phyloP scores from a whole-genome alignment of 2,329 filamentous ascomycete genomes.

The Verticillium nonalfalfae region DNA sequence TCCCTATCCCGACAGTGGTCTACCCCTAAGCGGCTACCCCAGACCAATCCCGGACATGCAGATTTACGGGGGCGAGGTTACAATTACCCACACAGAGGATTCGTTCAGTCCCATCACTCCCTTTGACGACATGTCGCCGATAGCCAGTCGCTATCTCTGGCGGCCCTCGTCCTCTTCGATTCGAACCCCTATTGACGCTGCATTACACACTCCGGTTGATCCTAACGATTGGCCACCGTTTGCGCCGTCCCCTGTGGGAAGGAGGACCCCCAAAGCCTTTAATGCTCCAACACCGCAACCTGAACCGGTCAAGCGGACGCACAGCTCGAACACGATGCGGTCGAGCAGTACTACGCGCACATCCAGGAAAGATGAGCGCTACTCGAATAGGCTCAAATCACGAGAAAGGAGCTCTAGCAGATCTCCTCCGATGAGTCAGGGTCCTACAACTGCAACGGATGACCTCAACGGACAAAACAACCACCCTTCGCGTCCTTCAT shows the following conservation, averaged over 20 bases:
- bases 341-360: not conserved
- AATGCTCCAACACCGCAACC: slow-evolving; percentile 1
- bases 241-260: not conserved
- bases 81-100: slow-evolving; percentile 3
- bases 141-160: slow-evolving; percentile 14
- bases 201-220: slow-evolving; percentile 11
- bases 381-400: not conserved
- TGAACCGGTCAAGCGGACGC: not conserved
- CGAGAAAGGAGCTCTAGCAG: not conserved
- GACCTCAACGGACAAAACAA: not conserved
- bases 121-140: slow-evolving; percentile 14
- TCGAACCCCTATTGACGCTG: slow-evolving; percentile 1
- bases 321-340: not conserved
- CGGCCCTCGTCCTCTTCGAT: slow-evolving; percentile 4
- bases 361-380: not conserved
- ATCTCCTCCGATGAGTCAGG: not conserved
- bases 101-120: slow-evolving; percentile 10
- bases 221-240: not conserved
- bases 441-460: not conserved
- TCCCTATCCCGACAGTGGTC: slow-evolving; percentile 9
- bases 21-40: slow-evolving; percentile 14
- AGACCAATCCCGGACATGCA: slow-evolving; percentile 5
- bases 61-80: slow-evolving; percentile 14
- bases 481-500: slow-evolving; percentile 15
- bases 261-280: not conserved